Base-by-base conservation (phyloP, 306 rosid genomes). In the Argentina anserina region DNA sequence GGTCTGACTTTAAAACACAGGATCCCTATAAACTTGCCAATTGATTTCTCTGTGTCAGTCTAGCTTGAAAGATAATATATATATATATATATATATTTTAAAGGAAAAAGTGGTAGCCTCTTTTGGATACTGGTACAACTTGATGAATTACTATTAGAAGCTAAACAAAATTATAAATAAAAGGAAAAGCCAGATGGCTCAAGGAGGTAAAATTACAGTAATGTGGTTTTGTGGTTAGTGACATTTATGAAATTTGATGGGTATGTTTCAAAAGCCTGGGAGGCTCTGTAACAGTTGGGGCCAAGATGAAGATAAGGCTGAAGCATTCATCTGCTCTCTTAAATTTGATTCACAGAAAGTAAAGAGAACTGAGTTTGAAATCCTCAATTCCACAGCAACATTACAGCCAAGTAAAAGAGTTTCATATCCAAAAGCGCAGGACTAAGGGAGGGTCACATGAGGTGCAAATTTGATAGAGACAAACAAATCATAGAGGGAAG, bases 261-360 rank as follows among this genome's bases (percentile, higher is more conserved):
- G 20, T 33, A 9, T 33, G 23, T 50, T 52, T 60, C 52, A 55
- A 40, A 36, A 17, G 65, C 49, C 29, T 33, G 31, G 1, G 67
- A 28, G 31, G 75, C 56, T 71, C 67, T 58, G 75, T 13, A 71
- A 9, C 34, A 33, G 73, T 67, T 62, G 67, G 73, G 79, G 28
- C 73, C 79, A 56, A 34, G 26, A 25, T 21, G 26, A 43, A 75
- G 68, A 67, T 69, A 33, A 29, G 36, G 18, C 67, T 31, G 36
- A 20, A 34, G 33, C 25, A 31, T 42, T 59, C 69, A 56, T 42
- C 79, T 10, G 7, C 73, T 33, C 40, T 23, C 49, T 15, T 67
- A 14, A 75, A 75, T 56, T 56, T 55, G 72, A 13, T 52, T 7
- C 5, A 52, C 0, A 52, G 59, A 52, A 52, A 52, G 2, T 52